A percentile compares a stretch with the other conserved stretches of the same genome.
Conservation (phyloP, 352 stramenopile species). For the Globisporangium canariense region DNA sequence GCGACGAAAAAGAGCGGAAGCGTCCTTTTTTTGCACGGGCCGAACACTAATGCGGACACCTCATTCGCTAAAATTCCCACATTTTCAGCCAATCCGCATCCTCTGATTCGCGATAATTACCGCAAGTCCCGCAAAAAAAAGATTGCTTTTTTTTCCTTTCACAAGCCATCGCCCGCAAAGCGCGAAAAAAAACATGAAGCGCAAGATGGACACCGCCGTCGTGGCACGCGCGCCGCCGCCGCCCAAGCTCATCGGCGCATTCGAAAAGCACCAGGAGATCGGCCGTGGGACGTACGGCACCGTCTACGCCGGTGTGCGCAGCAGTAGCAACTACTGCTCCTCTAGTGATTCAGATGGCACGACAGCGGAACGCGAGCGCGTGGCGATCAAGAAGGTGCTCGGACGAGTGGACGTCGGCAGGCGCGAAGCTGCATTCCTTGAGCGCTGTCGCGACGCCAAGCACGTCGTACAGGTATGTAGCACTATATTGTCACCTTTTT, state of each 20-base stretch:
- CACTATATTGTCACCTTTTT: not conserved
- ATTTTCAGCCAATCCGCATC: slow-evolving; percentile 3
- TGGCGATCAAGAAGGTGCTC: slow-evolving; percentile 79
- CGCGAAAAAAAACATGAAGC: slow-evolving; percentile 15
- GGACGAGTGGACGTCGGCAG: slow-evolving; percentile 31
- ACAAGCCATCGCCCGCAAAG: not conserved
- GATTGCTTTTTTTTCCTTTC: no score
- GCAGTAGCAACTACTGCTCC: slow-evolving; percentile 1
- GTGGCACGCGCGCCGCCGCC: slow-evolving; percentile 17
- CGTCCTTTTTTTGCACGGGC: not conserved
- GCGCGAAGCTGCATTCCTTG: slow-evolving; percentile 49
- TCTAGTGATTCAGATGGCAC: not conserved
- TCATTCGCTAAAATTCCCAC: not conserved
- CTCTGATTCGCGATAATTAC: no score
- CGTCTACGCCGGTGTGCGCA: slow-evolving; percentile 63
- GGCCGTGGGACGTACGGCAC: slow-evolving; percentile 77
- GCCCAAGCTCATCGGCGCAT: slow-evolving; percentile 57
- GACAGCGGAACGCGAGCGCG: slow-evolving; percentile 14
- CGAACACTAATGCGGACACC: no score
- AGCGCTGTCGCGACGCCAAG: slow-evolving; percentile 35
- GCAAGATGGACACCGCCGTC: slow-evolving; percentile 8
- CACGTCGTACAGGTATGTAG: slow-evolving; percentile 57
- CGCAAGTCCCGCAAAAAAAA: no score
- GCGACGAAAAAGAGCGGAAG: no score
- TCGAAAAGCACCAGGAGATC: slow-evolving; percentile 74